Evolutionary conservation across 352 stramenopile genomes (phyloP).

Genomic region (Phytophthora hybrid): DNA sequence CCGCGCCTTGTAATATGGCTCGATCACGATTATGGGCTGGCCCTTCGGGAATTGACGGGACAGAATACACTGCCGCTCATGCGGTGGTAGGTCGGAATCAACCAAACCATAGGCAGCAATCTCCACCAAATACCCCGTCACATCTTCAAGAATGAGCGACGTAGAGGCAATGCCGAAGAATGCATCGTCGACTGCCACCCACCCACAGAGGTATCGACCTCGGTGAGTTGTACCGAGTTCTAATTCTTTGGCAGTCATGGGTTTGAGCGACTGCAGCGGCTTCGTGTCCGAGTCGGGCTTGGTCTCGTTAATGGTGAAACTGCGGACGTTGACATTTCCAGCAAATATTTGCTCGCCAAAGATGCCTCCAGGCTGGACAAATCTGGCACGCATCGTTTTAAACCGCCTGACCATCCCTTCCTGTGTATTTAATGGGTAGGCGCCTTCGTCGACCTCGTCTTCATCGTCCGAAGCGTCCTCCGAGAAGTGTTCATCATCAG

Average conservation of each 20-base stretch:
- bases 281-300: constrained; percentile 19
- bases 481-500: background rate
- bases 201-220: constrained; percentile 44
- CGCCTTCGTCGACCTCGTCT: constrained; percentile 8
- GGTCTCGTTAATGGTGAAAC: constrained; percentile 9
- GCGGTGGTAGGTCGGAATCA: constrained; percentile 10
- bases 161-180: constrained; percentile 37
- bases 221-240: constrained; percentile 34
- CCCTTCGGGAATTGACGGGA: constrained; percentile 31
- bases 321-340: background rate
- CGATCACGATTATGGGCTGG: constrained; percentile 30
- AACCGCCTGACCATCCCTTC: constrained; percentile 34
- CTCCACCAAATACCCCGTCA: constrained; percentile 39
- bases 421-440: constrained; percentile 9
- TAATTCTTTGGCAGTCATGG: constrained; percentile 35
- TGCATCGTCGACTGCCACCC: constrained; percentile 38
- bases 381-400: constrained; percentile 28
- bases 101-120: constrained; percentile 38
- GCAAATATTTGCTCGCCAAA: constrained; percentile 17
- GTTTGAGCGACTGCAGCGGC: constrained; percentile 28
- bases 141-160: constrained; percentile 37
- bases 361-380: constrained; percentile 25
- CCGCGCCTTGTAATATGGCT: constrained; percentile 48
- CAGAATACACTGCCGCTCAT: constrained; percentile 21
- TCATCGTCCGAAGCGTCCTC: constrained; percentile 5